These are phyloP conservation scores for Leptographium wingfieldii DNA, from an alignment of 2,329 filamentous ascomycete species.

Conservation along the genomic window DNA sequence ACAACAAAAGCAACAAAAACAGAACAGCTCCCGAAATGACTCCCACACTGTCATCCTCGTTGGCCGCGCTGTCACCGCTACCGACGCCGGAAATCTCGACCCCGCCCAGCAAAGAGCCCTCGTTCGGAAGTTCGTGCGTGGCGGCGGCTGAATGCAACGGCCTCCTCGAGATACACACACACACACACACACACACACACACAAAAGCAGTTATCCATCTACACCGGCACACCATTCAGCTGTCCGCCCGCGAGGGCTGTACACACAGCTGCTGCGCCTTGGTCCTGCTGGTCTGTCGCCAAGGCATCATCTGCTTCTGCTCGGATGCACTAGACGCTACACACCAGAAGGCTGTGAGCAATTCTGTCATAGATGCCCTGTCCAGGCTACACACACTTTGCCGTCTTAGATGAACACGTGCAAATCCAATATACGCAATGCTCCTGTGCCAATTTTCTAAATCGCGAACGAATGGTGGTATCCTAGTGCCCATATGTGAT, in stretches of 20 bases:
- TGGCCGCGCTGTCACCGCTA: conserved; percentile 63
- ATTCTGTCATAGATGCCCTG: too few relatives aligned
- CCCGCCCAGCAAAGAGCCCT: conserved; percentile 58
- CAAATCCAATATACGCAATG: background rate
- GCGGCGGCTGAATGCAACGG: conserved; percentile 40
- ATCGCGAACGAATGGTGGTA: background rate
- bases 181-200: too few relatives aligned
- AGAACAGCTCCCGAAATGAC: background rate
- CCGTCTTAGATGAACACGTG: background rate
- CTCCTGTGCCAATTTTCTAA: background rate
- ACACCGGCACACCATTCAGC: too few relatives aligned
- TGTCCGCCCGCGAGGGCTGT: too few relatives aligned
- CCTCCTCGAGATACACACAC: background rate
- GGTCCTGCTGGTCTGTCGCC: too few relatives aligned
- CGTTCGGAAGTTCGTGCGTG: conserved; percentile 31
- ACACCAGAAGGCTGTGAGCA: too few relatives aligned
- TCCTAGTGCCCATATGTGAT: background rate
- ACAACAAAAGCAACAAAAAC: background rate
- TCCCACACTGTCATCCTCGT: conserved; percentile 54
- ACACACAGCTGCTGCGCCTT: too few relatives aligned
- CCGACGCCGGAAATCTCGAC: conserved; percentile 55
- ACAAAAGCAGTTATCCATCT: too few relatives aligned
- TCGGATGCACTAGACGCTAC: too few relatives aligned
- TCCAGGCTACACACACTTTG: too few relatives aligned
- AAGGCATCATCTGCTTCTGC: too few relatives aligned